A percentile compares a stretch with the other conserved stretches of the same genome.
These are phyloP conservation scores for Saccharomyces hybrid DNA, from an alignment of 1,139 yeast genomes.

Conservation along the genomic window DNA sequence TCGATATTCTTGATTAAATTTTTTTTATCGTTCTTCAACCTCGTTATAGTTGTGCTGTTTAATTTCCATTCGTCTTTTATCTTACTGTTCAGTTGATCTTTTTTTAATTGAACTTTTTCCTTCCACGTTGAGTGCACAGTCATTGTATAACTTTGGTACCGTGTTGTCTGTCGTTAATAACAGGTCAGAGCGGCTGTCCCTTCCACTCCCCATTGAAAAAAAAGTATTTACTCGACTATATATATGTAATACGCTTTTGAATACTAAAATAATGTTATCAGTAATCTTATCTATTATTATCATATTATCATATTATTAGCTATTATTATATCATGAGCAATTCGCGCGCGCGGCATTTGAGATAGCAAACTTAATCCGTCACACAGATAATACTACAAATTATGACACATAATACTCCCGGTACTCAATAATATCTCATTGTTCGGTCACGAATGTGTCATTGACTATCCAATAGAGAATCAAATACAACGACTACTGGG, in stretches of 20 bases:
- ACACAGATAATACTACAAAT: background rate
- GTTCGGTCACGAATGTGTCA: too few species aligned
- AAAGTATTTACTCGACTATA: background rate
- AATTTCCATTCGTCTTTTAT: conserved; percentile 11
- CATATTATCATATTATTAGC: background rate
- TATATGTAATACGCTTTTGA: background rate
- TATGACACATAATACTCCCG: background rate
- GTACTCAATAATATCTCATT: background rate
- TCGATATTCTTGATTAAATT: conserved; percentile 7
- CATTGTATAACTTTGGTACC: background rate
- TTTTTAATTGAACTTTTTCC: conserved; percentile 5
- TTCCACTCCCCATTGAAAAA: background rate
- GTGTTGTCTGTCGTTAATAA: background rate
- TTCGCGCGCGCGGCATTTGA: background rate
- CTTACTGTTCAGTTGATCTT: conserved; percentile 8
- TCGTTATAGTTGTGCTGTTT: conserved; percentile 3
- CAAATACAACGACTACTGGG: background rate
- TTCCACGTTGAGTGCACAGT: conserved; percentile 5
- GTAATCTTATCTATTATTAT: background rate
- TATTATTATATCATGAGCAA: background rate
- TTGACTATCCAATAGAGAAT: background rate
- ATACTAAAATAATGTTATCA: background rate
- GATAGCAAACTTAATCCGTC: background rate
- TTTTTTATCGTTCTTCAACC: conserved; percentile 6
- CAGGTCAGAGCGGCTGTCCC: background rate